Conservation (phyloP, 768 basidiomycete genomes). For the Trametopsis cervina region DNA sequence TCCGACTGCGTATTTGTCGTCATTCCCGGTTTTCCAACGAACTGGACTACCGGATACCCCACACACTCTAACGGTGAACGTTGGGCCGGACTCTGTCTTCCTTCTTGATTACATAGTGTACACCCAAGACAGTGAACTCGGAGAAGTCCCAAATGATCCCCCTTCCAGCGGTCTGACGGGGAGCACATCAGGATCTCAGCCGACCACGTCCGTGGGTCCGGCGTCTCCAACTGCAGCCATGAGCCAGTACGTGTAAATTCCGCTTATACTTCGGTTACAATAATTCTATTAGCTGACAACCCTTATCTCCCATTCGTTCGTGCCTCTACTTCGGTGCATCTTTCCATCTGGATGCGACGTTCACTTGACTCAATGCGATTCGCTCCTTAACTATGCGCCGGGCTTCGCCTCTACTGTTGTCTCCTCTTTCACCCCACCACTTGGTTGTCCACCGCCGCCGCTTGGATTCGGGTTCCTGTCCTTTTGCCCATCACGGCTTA, state of each 20-base stretch:
- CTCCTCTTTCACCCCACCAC: constrained; percentile 13
- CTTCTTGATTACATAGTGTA: constrained; percentile 43
- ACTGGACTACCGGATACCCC: constrained; percentile 28
- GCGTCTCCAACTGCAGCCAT: constrained; percentile 20
- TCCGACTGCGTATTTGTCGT: constrained; percentile 22
- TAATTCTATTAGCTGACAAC: constrained; percentile 20
- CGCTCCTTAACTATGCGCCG: constrained; percentile 18
- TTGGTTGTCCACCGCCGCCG: constrained; percentile 3
- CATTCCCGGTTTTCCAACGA: constrained; percentile 33
- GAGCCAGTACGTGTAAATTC: constrained; percentile 30
- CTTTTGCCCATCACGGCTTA: constrained; percentile 1
- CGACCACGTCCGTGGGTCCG: constrained; percentile 18
- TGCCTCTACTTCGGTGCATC: constrained; percentile 7
- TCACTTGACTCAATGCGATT: constrained; percentile 18
- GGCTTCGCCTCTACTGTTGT: constrained; percentile 8
- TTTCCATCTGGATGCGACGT: constrained; percentile 9
- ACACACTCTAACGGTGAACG: constrained; percentile 37
- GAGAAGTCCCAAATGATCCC: background rate
- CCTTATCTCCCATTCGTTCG: constrained; percentile 23
- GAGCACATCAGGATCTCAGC: constrained; percentile 7
- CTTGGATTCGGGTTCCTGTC: background rate
- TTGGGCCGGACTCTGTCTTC: constrained; percentile 40
- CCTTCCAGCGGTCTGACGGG: constrained; percentile 13
- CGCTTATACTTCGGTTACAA: constrained; percentile 26
- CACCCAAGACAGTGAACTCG: constrained; percentile 19